Evolutionary conservation across 176 grass and related monocot species (phyloP).

Genomic region (Aegilops speltoides): DNA sequence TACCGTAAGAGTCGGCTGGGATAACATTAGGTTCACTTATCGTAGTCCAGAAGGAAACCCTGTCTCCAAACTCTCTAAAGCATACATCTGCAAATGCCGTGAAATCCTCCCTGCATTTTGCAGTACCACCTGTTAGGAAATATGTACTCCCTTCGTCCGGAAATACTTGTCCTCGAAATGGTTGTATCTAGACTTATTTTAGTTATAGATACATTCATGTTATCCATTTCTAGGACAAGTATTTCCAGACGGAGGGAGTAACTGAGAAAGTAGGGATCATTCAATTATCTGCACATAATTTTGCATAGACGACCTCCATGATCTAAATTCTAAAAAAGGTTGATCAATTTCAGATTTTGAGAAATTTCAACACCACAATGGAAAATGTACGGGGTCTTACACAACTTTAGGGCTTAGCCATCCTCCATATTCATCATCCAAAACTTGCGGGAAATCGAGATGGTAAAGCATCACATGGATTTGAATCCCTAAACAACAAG

Average conservation of each 20-base stretch:
- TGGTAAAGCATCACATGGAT: slow-evolving; percentile 65
- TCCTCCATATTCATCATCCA: slow-evolving; percentile 65
- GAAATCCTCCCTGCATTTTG: slow-evolving; percentile 43
- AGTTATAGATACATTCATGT: too few species aligned
- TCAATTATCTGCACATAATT: not conserved
- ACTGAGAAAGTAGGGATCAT: not conserved
- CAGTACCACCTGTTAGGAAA: not conserved
- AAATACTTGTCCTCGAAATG: too few species aligned
- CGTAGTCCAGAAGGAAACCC: slow-evolving; percentile 43
- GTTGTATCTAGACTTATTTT: too few species aligned
- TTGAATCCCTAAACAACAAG: slow-evolving; percentile 44
- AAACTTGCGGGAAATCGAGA: slow-evolving; percentile 57
- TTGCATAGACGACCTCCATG: not conserved
- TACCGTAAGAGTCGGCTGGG: slow-evolving; percentile 17
- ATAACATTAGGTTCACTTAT: not conserved
- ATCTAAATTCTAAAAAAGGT: not conserved
- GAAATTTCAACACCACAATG: not conserved
- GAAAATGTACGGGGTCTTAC: slow-evolving; percentile 5
- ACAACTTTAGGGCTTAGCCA: slow-evolving; percentile 43
- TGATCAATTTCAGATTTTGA: not conserved
- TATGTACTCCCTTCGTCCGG: not conserved
- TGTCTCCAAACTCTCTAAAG: slow-evolving; percentile 47
- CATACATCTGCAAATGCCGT: slow-evolving; percentile 44
- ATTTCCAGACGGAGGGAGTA: not conserved
- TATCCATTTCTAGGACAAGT: too few species aligned